A percentile compares a stretch with the other conserved stretches of the same genome.
phyloP scores from a whole-genome alignment of 495 filamentous ascomycete genomes.

The Neurospora sp. region DNA sequence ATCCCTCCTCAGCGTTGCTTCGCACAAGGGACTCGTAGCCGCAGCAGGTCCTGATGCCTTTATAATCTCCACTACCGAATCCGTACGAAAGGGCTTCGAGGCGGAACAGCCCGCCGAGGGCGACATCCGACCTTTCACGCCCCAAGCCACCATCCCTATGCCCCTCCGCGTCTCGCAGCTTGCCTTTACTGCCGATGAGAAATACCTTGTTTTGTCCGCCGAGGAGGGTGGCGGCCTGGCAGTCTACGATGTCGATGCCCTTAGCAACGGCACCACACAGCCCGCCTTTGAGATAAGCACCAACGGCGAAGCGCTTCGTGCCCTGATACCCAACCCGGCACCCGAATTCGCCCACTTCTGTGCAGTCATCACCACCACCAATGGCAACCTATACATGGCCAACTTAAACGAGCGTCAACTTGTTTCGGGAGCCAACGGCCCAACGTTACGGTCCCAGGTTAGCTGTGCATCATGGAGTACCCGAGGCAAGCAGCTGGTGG shows the following conservation, averaged over 20 bases:
- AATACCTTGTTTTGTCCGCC: conserved; percentile 71
- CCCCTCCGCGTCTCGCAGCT: conserved; percentile 76
- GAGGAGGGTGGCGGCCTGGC: conserved; percentile 75
- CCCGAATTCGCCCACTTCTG: conserved; percentile 52
- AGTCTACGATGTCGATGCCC: conserved; percentile 61
- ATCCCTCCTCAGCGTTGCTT: conserved; percentile 78
- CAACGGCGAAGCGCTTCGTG: conserved; percentile 60
- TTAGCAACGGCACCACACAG: conserved; percentile 57
- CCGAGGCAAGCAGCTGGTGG: conserved; percentile 85
- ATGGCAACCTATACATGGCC: conserved; percentile 74
- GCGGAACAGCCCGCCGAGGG: conserved; percentile 44
- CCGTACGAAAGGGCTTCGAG: conserved; percentile 66
- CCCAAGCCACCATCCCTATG: conserved; percentile 61
- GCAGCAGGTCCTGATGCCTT: conserved; percentile 77
- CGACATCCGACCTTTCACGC: conserved; percentile 60
- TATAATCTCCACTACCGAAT: conserved; percentile 63
- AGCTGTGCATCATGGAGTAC: conserved; percentile 87
- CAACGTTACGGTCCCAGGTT: conserved; percentile 59
- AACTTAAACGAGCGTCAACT: conserved; percentile 59
- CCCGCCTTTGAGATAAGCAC: conserved; percentile 63
- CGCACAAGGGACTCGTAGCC: conserved; percentile 69
- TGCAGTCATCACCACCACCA: conserved; percentile 69
- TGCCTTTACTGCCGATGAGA: conserved; percentile 77
- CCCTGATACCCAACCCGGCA: conserved; percentile 72
- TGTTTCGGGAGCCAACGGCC: conserved; percentile 51